Evolutionary conservation across 2,329 filamentous ascomycete genomes (phyloP).

Genomic region (Trichophyton simii): DNA sequence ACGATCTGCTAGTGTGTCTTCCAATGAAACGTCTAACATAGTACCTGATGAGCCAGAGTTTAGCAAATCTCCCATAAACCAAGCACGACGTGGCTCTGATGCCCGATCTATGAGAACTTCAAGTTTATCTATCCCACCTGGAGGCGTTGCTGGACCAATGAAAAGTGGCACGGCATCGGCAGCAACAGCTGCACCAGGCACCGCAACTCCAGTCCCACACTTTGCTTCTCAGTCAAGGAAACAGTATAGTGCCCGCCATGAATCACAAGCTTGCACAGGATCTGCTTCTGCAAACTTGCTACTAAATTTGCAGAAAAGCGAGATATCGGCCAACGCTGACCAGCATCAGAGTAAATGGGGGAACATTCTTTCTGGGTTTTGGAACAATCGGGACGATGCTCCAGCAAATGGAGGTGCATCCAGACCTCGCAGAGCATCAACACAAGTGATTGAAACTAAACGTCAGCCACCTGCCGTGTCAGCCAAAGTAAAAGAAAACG

Average conservation of each 20-base stretch:
- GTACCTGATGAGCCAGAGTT: conserved; percentile 24
- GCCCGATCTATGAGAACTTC: conserved; percentile 32
- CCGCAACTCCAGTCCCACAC: conserved; percentile 41
- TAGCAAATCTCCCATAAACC: conserved; percentile 15
- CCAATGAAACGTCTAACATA: conserved; percentile 29
- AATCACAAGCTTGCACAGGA: conserved; percentile 24
- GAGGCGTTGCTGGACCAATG: conserved; percentile 24
- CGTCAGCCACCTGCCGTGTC: not conserved
- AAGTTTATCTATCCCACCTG: conserved; percentile 35
- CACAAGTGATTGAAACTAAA: not conserved
- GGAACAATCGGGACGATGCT: conserved; percentile 34
- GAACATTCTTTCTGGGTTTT: conserved; percentile 44
- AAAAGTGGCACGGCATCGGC: conserved; percentile 40
- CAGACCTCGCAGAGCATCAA: not conserved
- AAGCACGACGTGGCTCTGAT: conserved; percentile 31
- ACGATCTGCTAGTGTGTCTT: conserved; percentile 35
- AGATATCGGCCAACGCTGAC: conserved; percentile 39
- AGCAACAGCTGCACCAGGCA: conserved; percentile 40
- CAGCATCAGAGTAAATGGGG: conserved; percentile 42
- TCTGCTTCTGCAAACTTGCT: conserved; percentile 45
- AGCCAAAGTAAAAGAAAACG: not conserved
- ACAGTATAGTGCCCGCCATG: conserved; percentile 16
- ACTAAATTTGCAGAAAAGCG: conserved; percentile 41
- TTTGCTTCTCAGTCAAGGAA: conserved; percentile 34
- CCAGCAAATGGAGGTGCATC: not conserved